These are phyloP conservation scores for Solanum corneliomulleri DNA, from an alignment of 257 asterid species.

Conservation along the genomic window DNA sequence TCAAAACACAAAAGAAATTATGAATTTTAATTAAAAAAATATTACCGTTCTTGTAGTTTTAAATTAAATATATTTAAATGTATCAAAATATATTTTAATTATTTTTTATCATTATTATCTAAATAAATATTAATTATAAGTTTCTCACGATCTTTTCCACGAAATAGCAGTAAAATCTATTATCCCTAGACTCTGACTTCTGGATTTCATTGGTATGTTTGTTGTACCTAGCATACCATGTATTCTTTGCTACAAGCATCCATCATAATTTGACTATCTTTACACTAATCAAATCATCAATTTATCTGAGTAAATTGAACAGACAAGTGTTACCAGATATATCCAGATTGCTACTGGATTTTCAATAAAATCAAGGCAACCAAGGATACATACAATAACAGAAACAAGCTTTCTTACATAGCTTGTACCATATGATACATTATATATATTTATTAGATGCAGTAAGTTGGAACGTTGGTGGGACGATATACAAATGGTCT, in stretches of 20 bases:
- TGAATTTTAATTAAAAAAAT: too few relatives aligned
- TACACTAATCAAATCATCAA: not conserved
- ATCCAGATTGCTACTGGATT: not conserved
- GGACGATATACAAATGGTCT: conserved; percentile 79
- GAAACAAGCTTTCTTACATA: not conserved
- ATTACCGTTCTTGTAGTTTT: not conserved
- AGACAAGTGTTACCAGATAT: not conserved
- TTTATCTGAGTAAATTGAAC: not conserved
- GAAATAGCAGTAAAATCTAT: too few relatives aligned
- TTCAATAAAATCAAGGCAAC: not conserved
- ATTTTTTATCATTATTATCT: too few relatives aligned
- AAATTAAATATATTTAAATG: too few relatives aligned
- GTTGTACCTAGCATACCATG: not conserved
- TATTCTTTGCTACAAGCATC: not conserved
- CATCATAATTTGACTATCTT: not conserved
- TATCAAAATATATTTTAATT: too few relatives aligned
- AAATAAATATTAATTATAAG: too few relatives aligned
- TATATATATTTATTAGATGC: conserved; percentile 19
- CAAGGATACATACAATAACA: not conserved
- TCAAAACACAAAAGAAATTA: not conserved
- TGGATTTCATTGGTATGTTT: too few relatives aligned
- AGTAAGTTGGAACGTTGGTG: conserved; percentile 47
- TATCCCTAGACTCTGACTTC: not conserved
- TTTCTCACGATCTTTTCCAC: too few relatives aligned
- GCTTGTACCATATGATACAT: not conserved